phyloP scores from a whole-genome alignment of 1,284 basidiomycete species.

The Rhodofomes roseus region DNA sequence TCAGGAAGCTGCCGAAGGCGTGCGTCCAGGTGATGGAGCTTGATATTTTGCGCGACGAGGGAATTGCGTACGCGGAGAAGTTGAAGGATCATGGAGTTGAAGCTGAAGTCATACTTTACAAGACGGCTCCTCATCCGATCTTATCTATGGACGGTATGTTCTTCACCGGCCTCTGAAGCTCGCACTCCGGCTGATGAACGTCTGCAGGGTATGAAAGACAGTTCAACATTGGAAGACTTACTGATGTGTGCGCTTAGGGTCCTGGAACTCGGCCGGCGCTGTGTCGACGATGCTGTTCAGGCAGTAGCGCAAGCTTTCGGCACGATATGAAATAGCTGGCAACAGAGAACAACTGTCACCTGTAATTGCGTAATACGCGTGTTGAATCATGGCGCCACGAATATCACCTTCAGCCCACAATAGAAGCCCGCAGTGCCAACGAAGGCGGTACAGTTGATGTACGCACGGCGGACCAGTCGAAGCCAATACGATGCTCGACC shows the following conservation, averaged over 20 bases:
- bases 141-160: constrained; percentile 65
- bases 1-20: constrained; percentile 49
- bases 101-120: constrained; percentile 54
- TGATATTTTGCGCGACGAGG: constrained; percentile 68
- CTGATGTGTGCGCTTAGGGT: constrained; percentile 29
- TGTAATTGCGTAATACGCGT: too few species aligned
- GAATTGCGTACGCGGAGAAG: constrained; percentile 60
- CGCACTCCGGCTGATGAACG: too few species aligned
- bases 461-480: too few species aligned
- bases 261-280: constrained; percentile 44
- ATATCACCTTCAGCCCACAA: too few species aligned
- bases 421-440: too few species aligned
- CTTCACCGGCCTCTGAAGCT: background rate
- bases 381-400: too few species aligned
- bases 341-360: too few species aligned
- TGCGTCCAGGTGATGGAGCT: constrained; percentile 65
- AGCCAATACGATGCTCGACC: too few species aligned
- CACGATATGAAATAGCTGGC: constrained; percentile 7
- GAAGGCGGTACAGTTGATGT: too few species aligned
- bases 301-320: constrained; percentile 45
- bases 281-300: constrained; percentile 53
- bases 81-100: constrained; percentile 49
- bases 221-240: background rate
- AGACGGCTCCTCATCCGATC: constrained; percentile 64
- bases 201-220: too few species aligned